These are phyloP conservation scores for Metschnikowia anglica DNA, from an alignment of 805 yeast genomes.

Conservation along the genomic window DNA sequence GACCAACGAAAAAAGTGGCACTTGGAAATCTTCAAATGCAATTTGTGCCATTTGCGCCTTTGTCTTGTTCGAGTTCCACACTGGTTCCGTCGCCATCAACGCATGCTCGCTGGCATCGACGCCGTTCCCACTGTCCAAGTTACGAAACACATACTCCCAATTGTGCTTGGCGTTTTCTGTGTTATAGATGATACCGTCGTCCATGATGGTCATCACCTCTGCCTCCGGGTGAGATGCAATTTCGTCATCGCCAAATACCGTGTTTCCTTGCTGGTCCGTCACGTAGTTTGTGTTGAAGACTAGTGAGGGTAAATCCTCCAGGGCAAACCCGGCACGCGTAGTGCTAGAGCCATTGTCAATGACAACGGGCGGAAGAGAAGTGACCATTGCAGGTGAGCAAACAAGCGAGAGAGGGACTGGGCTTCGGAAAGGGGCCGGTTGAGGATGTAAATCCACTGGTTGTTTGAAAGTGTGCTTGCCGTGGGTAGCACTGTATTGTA, in stretches of 20 bases:
- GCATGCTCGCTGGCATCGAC: constrained; percentile 63
- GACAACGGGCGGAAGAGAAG: constrained; percentile 53
- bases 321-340: constrained; percentile 71
- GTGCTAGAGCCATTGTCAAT: constrained; percentile 65
- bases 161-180: constrained; percentile 67
- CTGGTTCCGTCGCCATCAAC: constrained; percentile 59
- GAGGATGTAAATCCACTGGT: no score
- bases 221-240: constrained; percentile 44
- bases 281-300: constrained; percentile 58
- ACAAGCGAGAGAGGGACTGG: neutral
- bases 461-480: no score
- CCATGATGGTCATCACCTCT: constrained; percentile 59
- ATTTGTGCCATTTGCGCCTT: constrained; percentile 60
- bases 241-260: constrained; percentile 46
- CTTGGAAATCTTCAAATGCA: constrained; percentile 71
- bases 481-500: no score
- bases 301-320: constrained; percentile 59
- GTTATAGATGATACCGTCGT: constrained; percentile 65
- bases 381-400: neutral
- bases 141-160: constrained; percentile 64
- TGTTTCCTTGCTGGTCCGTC: constrained; percentile 30
- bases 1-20: constrained; percentile 74
- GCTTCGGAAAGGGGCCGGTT: neutral
- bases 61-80: constrained; percentile 66
- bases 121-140: constrained; percentile 42